Base-by-base conservation (phyloP, 2,329 filamentous ascomycete genomes). In the Didymella exigua region DNA sequence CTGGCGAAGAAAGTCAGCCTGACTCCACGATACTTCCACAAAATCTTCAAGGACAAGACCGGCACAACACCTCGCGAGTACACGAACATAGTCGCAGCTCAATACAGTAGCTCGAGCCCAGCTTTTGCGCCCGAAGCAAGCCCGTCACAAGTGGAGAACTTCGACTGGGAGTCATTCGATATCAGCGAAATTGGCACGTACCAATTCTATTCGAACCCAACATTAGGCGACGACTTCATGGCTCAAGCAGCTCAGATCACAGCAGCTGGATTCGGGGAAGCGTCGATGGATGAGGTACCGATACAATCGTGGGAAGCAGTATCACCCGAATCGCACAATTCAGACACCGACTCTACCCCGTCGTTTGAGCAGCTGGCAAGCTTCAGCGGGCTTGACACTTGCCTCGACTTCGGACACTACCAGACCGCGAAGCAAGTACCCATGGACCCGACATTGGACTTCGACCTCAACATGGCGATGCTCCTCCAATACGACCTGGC, bases 21-120 rank as follows among this genome's bases (percentile, higher is more conserved):
- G 31, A 84, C 82, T 9, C 81, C 82, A 47, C 81, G 83, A 70
- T 83, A 86, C 64, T 83, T 86, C 45, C 82, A 85, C 62, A 79
- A 83, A 21, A 77, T 83, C 4, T 86, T 86, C 65, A 86, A 84
- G 69, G 79, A 79, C 63, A 78, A 77, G 37, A 79, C 78, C 14
- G 82, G 83, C 7, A 53, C 80, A 36, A 85, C 84, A 42, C 82
- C 82, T 2, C 79, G 78, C 23, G 75, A 77, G 55, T 79, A 76
- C 60, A 68, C 67, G 21, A 67, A 68, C 31, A 48, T 50, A 27
- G 61, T 60, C 29, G 58, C 59, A 38, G 33, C 31, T 21, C 51
- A 62, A 18, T 52, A 58, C 23, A 53, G 26, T 31, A 59, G 42
- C 41, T 44, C 45, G 26, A 58, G 44, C 23, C 30, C 52, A 26